A percentile compares a stretch with the other conserved stretches of the same genome.
Evolutionary conservation across 768 basidiomycete genomes (phyloP).

Genomic region (Filobasidium floriforme): DNA sequence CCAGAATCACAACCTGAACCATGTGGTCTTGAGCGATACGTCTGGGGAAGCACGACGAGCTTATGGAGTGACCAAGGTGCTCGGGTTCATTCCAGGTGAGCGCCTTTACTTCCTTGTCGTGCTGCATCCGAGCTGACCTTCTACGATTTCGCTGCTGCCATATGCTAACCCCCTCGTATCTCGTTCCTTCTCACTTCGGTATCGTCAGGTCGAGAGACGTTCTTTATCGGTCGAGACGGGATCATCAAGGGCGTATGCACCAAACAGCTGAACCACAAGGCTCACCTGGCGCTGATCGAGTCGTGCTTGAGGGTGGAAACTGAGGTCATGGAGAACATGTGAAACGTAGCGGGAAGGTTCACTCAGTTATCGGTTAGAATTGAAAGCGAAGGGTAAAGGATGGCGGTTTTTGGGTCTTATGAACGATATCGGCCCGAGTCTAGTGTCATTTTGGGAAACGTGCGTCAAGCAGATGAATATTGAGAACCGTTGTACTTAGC

Average conservation of each 20-base stretch:
- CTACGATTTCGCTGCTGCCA: neutral
- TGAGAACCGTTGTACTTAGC: no score
- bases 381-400: no score
- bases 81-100: conserved; percentile 55
- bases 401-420: no score
- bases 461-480: no score
- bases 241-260: conserved; percentile 54
- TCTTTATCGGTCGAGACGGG: conserved; percentile 67
- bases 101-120: neutral
- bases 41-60: conserved; percentile 58
- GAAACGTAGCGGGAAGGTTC: neutral
- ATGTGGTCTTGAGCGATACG: conserved; percentile 68
- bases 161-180: neutral
- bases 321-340: conserved; percentile 5
- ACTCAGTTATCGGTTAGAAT: no score
- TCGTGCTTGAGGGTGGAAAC: conserved; percentile 2
- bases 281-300: conserved; percentile 13
- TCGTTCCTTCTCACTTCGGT: neutral
- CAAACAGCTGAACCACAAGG: neutral
- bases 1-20: conserved; percentile 50
- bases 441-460: no score
- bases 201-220: conserved; percentile 55
- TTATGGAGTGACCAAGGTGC: conserved; percentile 60
- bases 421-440: no score
- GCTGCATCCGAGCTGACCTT: neutral